phyloP scores from a whole-genome alignment of 1,139 yeast species.

The Taphrina wiesneri region DNA sequence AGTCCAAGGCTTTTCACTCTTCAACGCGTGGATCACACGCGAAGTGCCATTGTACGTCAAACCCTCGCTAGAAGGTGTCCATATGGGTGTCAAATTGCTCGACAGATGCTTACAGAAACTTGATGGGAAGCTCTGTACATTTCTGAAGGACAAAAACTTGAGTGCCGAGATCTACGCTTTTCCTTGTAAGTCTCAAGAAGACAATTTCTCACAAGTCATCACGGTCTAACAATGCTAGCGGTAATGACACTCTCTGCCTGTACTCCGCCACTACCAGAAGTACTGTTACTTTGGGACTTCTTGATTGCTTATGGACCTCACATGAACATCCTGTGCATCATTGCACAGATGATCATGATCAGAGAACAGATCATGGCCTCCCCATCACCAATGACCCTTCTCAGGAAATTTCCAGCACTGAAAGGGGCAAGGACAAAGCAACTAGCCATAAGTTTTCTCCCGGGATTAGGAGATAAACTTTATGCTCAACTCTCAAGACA shows the following conservation, averaged over 20 bases:
- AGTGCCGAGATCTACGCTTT: constrained; percentile 87
- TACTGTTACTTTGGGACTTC: constrained; percentile 82
- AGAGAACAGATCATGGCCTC: constrained; percentile 28
- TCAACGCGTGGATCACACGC: constrained; percentile 58
- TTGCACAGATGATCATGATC: constrained; percentile 76
- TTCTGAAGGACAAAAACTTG: constrained; percentile 61
- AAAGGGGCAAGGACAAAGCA: constrained; percentile 12
- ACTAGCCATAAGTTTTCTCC: constrained; percentile 67
- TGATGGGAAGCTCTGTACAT: constrained; percentile 69
- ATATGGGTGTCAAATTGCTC: constrained; percentile 65
- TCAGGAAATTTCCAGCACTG: constrained; percentile 28
- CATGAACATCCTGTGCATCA: constrained; percentile 78
- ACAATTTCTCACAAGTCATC: neutral
- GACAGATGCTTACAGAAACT: constrained; percentile 70
- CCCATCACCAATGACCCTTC: constrained; percentile 28
- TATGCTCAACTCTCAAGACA: constrained; percentile 73
- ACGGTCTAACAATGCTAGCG: constrained; percentile 43
- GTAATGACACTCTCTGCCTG: constrained; percentile 85
- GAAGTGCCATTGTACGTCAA: constrained; percentile 78
- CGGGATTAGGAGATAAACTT: constrained; percentile 67
- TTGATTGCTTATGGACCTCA: constrained; percentile 89
- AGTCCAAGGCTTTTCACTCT: constrained; percentile 78
- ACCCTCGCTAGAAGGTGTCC: constrained; percentile 79
- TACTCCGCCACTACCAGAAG: constrained; percentile 79
- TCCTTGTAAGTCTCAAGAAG: constrained; percentile 51